phyloP scores from a whole-genome alignment of 2,329 filamentous ascomycete species.

The Claviceps africana region DNA sequence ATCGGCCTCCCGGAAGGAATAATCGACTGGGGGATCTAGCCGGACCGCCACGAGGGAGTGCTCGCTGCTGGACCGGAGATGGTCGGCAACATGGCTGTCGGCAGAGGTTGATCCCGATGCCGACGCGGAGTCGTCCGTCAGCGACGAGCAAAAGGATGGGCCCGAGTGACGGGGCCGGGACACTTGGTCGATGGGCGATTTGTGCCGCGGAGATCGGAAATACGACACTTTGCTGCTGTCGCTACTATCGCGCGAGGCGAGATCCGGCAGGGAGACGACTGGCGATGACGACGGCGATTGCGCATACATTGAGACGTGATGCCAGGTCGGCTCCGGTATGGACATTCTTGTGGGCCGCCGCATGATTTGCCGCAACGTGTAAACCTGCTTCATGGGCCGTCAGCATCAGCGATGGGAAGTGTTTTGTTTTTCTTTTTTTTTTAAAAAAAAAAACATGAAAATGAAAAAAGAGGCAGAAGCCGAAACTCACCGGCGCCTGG shows the following conservation, averaged over 20 bases:
- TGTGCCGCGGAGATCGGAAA: neutral
- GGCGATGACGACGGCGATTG: neutral
- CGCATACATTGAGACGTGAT: neutral
- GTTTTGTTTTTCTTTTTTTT: too few species aligned
- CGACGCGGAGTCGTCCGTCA: neutral
- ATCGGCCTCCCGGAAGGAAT: conserved; percentile 23
- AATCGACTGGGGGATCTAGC: conserved; percentile 16
- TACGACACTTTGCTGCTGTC: neutral
- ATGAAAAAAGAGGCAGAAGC: too few species aligned
- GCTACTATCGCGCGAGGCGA: neutral
- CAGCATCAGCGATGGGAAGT: too few species aligned
- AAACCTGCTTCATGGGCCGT: conserved; percentile 7
- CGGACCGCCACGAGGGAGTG: conserved; percentile 2
- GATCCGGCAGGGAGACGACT: too few species aligned
- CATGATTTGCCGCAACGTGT: conserved; percentile 15
- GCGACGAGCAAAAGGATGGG: neutral
- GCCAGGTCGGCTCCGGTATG: neutral
- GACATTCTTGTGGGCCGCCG: conserved; percentile 9
- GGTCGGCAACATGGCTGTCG: neutral
- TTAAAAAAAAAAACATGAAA: too few species aligned
- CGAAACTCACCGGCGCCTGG: neutral
- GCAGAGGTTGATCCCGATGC: neutral
- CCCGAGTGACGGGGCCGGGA: neutral
- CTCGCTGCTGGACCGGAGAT: too few species aligned
- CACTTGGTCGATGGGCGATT: neutral